These are phyloP conservation scores for Alternaria rosae DNA, from an alignment of 2,329 filamentous ascomycete genomes.

Conservation along the genomic window DNA sequence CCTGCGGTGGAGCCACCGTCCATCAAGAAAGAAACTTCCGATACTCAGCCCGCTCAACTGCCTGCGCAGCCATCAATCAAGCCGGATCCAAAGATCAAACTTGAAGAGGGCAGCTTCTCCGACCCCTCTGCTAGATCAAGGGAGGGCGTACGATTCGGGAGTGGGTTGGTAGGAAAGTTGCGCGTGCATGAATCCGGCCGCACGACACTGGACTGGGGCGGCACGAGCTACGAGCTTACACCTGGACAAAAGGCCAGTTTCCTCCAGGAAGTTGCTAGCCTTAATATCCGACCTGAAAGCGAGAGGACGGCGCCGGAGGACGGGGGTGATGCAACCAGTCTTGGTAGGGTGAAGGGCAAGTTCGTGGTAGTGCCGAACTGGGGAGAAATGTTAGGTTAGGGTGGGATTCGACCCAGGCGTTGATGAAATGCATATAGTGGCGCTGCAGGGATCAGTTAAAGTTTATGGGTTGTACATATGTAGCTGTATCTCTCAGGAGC, in stretches of 20 bases:
- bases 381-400: conserved; percentile 57
- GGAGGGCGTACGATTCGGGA: conserved; percentile 52
- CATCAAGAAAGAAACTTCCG: conserved; percentile 40
- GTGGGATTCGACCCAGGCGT: neutral
- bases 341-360: conserved; percentile 70
- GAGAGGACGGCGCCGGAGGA: conserved; percentile 47
- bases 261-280: conserved; percentile 64
- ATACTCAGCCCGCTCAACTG: conserved; percentile 16
- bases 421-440: conserved; percentile 1
- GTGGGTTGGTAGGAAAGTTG: conserved; percentile 67
- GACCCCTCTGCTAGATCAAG: conserved; percentile 21
- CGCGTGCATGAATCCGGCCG: conserved; percentile 68
- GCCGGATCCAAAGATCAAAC: conserved; percentile 39
- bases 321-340: conserved; percentile 59
- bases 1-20: conserved; percentile 60
- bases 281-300: conserved; percentile 40
- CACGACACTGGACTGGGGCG: conserved; percentile 69
- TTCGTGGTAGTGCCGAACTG: conserved; percentile 70
- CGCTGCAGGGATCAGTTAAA: neutral
- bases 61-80: conserved; percentile 18
- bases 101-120: conserved; percentile 39
- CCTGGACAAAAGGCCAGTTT: conserved; percentile 65
- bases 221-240: conserved; percentile 64
- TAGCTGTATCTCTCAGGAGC: neutral
- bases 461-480: neutral